Evolutionary conservation across 108 stramenopile species (phyloP).

Genomic region (Seminavis robusta): DNA sequence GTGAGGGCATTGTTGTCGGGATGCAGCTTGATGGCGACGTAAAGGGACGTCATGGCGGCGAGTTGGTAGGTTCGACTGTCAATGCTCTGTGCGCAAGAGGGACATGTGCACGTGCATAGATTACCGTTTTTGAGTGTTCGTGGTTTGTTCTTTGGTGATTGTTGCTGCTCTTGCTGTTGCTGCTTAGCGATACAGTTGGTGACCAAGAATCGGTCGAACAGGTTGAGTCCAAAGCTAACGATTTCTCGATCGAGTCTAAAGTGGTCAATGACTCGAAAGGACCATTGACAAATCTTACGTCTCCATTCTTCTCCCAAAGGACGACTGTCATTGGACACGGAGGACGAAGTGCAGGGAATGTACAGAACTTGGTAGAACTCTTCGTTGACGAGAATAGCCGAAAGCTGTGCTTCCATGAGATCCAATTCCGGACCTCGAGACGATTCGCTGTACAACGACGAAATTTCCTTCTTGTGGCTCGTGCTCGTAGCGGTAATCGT

Average conservation of each 20-base stretch:
- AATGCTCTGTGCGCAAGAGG: constrained; percentile 33
- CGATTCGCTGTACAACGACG: too few species aligned
- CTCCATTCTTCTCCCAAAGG: constrained; percentile 55
- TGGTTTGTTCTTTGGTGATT: neutral
- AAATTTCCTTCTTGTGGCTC: too few species aligned
- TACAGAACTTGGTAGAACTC: constrained; percentile 13
- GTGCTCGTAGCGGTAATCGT: too few species aligned
- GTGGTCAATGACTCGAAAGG: constrained; percentile 80
- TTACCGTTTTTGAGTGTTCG: neutral
- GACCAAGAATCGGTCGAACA: constrained; percentile 65
- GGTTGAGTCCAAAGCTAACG: constrained; percentile 60
- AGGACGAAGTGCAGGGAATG: constrained; percentile 4
- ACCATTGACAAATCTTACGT: constrained; percentile 79
- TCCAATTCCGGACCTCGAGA: constrained; percentile 1
- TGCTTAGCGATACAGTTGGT: too few species aligned
- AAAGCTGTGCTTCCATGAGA: constrained; percentile 25
- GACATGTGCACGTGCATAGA: constrained; percentile 19
- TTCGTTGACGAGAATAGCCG: constrained; percentile 15
- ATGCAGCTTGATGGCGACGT: constrained; percentile 76
- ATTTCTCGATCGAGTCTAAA: constrained; percentile 76
- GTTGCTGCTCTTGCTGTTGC: neutral
- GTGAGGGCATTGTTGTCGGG: constrained; percentile 35
- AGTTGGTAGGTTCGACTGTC: constrained; percentile 71
- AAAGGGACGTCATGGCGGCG: constrained; percentile 69
- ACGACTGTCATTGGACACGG: neutral